A percentile compares a stretch with the other conserved stretches of the same genome.
These are phyloP conservation scores for Cymodocea nodosa DNA, from an alignment of 116 monocot genomes.

Conservation along the genomic window DNA sequence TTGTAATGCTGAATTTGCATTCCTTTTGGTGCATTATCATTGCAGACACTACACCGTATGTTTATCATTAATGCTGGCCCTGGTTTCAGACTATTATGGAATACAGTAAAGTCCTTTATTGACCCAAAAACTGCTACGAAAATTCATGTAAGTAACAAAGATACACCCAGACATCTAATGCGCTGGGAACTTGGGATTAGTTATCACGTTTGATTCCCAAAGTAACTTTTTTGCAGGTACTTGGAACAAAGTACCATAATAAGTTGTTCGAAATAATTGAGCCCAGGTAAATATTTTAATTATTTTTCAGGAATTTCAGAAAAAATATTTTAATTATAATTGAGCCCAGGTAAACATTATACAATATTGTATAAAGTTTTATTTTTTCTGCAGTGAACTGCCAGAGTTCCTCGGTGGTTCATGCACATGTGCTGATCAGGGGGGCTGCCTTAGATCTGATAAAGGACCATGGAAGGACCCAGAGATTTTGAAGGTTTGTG, in stretches of 20 bases:
- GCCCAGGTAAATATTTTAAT: constrained; percentile 29
- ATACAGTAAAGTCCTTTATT: constrained; percentile 75
- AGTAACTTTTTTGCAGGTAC: constrained; percentile 31
- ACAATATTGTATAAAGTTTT: background rate
- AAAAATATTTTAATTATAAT: no score
- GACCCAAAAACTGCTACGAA: constrained; percentile 82
- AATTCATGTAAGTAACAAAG: constrained; percentile 48
- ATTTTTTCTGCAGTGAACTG: constrained; percentile 38
- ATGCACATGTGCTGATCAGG: constrained; percentile 81
- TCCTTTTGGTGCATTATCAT: background rate
- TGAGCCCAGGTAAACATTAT: constrained; percentile 45
- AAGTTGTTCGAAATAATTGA: constrained; percentile 90
- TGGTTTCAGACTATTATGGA: constrained; percentile 79
- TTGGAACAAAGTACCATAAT: constrained; percentile 71
- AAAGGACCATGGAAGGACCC: constrained; percentile 96
- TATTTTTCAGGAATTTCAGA: background rate
- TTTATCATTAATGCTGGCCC: constrained; percentile 92
- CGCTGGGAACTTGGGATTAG: background rate
- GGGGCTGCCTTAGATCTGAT: constrained; percentile 86
- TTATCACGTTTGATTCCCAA: background rate
- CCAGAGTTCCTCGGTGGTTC: constrained; percentile 92
- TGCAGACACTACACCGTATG: constrained; percentile 65
- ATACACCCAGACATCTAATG: background rate
- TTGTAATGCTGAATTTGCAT: no score
- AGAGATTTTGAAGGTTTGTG: constrained; percentile 60